These are phyloP conservation scores for Suhomyces prunicola DNA, from an alignment of 805 yeast species.

Conservation along the genomic window DNA sequence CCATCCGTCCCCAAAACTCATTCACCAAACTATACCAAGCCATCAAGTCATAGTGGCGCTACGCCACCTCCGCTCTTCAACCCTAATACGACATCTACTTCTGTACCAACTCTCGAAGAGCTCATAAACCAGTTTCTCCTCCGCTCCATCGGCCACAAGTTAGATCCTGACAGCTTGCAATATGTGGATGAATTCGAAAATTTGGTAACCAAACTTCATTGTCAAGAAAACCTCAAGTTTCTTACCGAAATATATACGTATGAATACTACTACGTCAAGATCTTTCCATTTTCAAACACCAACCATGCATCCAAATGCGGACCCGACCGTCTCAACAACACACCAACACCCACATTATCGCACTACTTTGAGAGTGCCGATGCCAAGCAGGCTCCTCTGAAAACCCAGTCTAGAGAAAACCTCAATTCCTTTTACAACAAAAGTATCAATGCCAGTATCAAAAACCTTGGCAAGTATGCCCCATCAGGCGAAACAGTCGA, in stretches of 20 bases:
- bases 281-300: conserved; percentile 9
- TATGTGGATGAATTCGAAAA: conserved; percentile 28
- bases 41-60: background rate
- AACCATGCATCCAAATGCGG: background rate
- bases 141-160: conserved; percentile 17
- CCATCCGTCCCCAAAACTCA: background rate
- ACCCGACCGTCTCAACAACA: conserved; percentile 6
- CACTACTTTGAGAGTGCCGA: conserved; percentile 8
- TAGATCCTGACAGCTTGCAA: conserved; percentile 12
- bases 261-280: conserved; percentile 40
- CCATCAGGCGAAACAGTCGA: conserved; percentile 1
- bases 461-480: background rate
- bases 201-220: conserved; percentile 37
- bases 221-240: conserved; percentile 45
- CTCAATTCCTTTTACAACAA: conserved; percentile 4
- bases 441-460: conserved; percentile 4
- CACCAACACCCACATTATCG: conserved; percentile 13
- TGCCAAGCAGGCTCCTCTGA: conserved; percentile 5
- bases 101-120: conserved; percentile 19
- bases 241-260: conserved; percentile 45
- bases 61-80: background rate
- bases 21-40: background rate
- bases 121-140: conserved; percentile 33
- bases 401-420: background rate
- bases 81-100: background rate